These are phyloP conservation scores for Tinospora cordifolia DNA, from an alignment of 164 flowering plant species.

Conservation along the genomic window DNA sequence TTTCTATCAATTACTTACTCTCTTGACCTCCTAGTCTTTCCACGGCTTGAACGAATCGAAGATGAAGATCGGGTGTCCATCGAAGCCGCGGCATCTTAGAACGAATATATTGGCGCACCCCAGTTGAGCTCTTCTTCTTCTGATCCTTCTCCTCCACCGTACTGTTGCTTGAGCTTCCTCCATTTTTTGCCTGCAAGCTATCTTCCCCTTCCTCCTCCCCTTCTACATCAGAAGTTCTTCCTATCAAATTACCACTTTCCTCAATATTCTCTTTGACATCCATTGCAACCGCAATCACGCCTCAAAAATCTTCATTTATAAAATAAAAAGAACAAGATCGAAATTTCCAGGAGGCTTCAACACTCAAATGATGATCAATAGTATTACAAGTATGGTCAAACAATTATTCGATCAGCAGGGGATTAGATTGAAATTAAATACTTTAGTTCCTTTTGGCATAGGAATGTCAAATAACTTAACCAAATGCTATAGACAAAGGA, in stretches of 20 bases:
- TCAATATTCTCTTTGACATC: slow-evolving; percentile 9
- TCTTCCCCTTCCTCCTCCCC: slow-evolving; percentile 21
- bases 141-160: slow-evolving; percentile 61
- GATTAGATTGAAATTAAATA: not conserved
- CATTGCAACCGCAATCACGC: not conserved
- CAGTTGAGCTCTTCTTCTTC: slow-evolving; percentile 27
- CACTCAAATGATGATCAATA: not conserved
- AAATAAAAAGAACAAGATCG: not conserved
- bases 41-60: slow-evolving; percentile 61
- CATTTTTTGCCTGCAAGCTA: slow-evolving; percentile 22
- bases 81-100: slow-evolving; percentile 74
- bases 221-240: slow-evolving; percentile 24
- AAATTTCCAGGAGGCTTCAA: not conserved
- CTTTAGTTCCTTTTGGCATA: not conserved
- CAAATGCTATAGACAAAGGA: not conserved
- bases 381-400: no score
- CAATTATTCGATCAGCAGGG: no score
- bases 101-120: slow-evolving; percentile 60
- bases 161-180: slow-evolving; percentile 72
- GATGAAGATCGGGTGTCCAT: slow-evolving; percentile 83
- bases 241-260: slow-evolving; percentile 17
- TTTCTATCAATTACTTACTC: slow-evolving; percentile 28
- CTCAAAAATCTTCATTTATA: not conserved
- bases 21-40: slow-evolving; percentile 78
- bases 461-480: not conserved